These are phyloP conservation scores for Spathaspora girioi DNA, from an alignment of 805 yeast species.

Conservation along the genomic window DNA sequence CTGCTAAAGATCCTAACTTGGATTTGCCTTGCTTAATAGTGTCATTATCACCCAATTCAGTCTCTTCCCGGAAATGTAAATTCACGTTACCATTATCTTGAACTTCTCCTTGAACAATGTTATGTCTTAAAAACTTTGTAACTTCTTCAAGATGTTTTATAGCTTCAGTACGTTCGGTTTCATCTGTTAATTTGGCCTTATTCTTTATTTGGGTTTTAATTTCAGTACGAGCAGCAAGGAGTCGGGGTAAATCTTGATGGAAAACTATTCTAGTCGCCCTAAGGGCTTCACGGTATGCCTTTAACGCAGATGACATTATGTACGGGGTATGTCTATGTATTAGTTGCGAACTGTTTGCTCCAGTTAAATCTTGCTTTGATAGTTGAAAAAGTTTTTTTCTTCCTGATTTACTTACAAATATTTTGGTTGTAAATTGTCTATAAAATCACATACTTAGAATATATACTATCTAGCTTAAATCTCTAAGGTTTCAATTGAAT, in stretches of 20 bases:
- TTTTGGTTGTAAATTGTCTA: neutral
- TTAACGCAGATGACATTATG: neutral
- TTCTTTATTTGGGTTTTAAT: constrained; percentile 52
- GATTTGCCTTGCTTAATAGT: constrained; percentile 52
- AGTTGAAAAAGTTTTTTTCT: neutral
- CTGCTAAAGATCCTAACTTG: constrained; percentile 46
- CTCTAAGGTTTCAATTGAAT: constrained; percentile 45
- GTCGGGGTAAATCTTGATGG: constrained; percentile 43
- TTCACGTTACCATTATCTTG: constrained; percentile 42
- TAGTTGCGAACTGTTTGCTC: neutral
- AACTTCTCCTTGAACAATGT: constrained; percentile 82
- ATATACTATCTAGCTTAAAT: neutral
- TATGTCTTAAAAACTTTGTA: constrained; percentile 61
- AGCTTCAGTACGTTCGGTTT: constrained; percentile 32
- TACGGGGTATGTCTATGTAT: neutral
- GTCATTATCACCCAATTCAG: constrained; percentile 92
- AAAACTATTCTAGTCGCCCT: constrained; percentile 67
- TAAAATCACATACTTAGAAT: neutral
- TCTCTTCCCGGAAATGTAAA: constrained; percentile 72
- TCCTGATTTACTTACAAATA: neutral
- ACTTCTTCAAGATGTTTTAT: constrained; percentile 62
- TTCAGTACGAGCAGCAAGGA: constrained; percentile 57
- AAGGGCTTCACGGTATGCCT: constrained; percentile 62
- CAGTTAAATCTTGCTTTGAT: neutral
- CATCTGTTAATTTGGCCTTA: constrained; percentile 17